A percentile compares a stretch with the other conserved stretches of the same genome.
phyloP scores from a whole-genome alignment of 2,329 filamentous ascomycete species.

The Alternaria infectoria region DNA sequence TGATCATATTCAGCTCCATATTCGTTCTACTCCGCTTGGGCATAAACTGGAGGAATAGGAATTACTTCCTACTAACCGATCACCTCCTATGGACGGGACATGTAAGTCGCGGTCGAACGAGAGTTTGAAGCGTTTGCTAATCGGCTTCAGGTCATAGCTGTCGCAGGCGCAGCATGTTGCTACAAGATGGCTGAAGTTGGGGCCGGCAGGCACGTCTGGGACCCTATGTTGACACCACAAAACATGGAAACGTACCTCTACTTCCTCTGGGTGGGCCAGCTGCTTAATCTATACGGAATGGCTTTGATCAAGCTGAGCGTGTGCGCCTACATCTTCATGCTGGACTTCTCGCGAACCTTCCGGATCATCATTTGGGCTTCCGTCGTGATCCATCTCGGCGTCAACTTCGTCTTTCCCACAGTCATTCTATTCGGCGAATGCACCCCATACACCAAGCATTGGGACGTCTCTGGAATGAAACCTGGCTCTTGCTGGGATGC shows the following conservation, averaged over 20 bases:
- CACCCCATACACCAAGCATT: constrained; percentile 29
- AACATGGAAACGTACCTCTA: constrained; percentile 25
- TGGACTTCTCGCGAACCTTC: constrained; percentile 32
- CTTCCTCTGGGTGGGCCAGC: constrained; percentile 29
- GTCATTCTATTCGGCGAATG: constrained; percentile 33
- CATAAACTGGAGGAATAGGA: constrained; percentile 29
- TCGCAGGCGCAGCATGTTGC: constrained; percentile 23
- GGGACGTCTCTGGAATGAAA: constrained; percentile 25
- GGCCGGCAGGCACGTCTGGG: constrained; percentile 32
- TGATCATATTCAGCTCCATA: constrained; percentile 30
- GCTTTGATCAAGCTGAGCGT: constrained; percentile 38
- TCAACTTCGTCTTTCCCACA: constrained; percentile 33
- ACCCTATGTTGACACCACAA: constrained; percentile 26
- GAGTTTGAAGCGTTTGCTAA: background rate
- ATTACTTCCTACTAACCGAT: constrained; percentile 31
- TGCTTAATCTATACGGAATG: constrained; percentile 37
- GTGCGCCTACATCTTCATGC: constrained; percentile 34
- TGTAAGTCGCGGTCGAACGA: constrained; percentile 9
- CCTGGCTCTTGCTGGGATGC: constrained; percentile 32
- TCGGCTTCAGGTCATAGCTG: constrained; percentile 21
- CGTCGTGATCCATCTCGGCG: constrained; percentile 23
- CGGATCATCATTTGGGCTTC: constrained; percentile 31
- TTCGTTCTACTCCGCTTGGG: constrained; percentile 29
- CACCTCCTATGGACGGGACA: constrained; percentile 33
- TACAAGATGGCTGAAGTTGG: constrained; percentile 31